These are phyloP conservation scores for Avicennia marina DNA, from an alignment of 257 asterid genomes.

Conservation along the genomic window DNA sequence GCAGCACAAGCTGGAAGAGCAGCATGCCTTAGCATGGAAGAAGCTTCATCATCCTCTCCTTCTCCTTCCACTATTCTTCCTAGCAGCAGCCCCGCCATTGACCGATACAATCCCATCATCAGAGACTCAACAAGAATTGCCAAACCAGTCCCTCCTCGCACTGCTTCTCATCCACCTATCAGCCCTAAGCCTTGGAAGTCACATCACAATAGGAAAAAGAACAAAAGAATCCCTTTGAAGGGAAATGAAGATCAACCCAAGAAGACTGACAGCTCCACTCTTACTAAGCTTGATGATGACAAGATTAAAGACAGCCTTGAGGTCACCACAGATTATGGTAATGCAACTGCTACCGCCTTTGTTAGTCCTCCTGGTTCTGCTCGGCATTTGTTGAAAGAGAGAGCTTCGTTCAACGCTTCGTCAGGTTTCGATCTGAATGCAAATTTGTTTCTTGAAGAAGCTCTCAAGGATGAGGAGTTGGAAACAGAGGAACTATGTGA, in stretches of 20 bases:
- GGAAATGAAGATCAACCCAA: conserved; percentile 13
- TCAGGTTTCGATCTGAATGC: conserved; percentile 30
- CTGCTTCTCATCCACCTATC: conserved; percentile 22
- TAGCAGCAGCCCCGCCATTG: conserved; percentile 42
- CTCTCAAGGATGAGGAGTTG: background rate
- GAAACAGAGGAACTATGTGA: conserved; percentile 23
- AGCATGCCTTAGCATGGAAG: conserved; percentile 46
- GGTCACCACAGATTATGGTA: background rate
- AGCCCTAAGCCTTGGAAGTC: conserved; percentile 25
- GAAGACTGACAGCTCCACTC: too few species aligned
- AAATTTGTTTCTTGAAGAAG: conserved; percentile 19
- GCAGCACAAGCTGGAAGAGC: conserved; percentile 65
- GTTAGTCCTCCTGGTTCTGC: conserved; percentile 77
- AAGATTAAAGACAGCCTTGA: conserved; percentile 8
- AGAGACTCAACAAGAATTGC: conserved; percentile 37
- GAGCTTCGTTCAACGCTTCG: too few species aligned
- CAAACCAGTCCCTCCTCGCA: conserved; percentile 24
- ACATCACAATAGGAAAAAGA: conserved; percentile 14
- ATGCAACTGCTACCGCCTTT: conserved; percentile 34
- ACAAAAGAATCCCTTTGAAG: conserved; percentile 6
- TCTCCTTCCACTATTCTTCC: conserved; percentile 32
- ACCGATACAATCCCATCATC: conserved; percentile 56
- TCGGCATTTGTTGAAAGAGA: conserved; percentile 59
- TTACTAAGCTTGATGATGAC: background rate
- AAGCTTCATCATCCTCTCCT: conserved; percentile 21